phyloP scores from a whole-genome alignment of 108 stramenopile genomes.

The Phaeodactylum tricornutum region DNA sequence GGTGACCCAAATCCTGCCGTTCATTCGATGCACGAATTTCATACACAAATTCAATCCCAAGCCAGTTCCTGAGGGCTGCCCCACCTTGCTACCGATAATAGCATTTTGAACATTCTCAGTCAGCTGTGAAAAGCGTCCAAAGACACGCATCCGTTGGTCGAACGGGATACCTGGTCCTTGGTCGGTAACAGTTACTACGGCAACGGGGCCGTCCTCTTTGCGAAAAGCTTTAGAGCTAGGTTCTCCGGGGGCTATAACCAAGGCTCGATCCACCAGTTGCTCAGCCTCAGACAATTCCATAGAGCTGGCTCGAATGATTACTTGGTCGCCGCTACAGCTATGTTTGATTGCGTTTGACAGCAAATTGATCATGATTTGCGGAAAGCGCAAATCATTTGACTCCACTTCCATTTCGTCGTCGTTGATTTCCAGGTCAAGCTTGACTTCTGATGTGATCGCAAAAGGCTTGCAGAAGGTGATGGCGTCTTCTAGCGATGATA shows the following conservation, averaged over 20 bases:
- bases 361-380: constrained; percentile 1
- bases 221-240: neutral
- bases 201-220: no score
- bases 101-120: neutral
- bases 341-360: constrained; percentile 1
- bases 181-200: constrained; percentile 3
- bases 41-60: constrained; percentile 14
- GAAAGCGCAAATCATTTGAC: constrained; percentile 9
- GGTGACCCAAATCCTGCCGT: constrained; percentile 11
- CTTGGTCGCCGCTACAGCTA: neutral
- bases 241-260: constrained; percentile 3
- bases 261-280: neutral
- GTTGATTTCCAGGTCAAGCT: neutral
- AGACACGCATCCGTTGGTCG: constrained; percentile 1
- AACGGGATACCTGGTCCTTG: constrained; percentile 7
- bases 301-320: neutral
- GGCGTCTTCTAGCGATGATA: constrained; percentile 1
- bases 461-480: constrained; percentile 11
- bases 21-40: constrained; percentile 10
- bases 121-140: constrained; percentile 5
- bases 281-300: constrained; percentile 3
- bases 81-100: no score
- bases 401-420: neutral
- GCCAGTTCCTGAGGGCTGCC: constrained; percentile 14
- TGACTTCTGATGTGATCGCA: constrained; percentile 6